Evolutionary conservation across 306 rosid genomes (phyloP).

Genomic region (cucumber (Cucumis sativus)): Cucumber_9930_V3 NC_026655.2:16943001-16943500

Average conservation of each 20-base stretch:
- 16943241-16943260: not conserved
- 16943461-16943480: not conserved
- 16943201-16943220: not conserved
- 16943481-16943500: not conserved
- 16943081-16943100: not conserved
- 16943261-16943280: conserved; percentile 92
- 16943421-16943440: not conserved
- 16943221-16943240: not conserved
- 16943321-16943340: conserved; percentile 79
- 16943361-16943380: conserved; percentile 65
- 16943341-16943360: conserved; percentile 57
- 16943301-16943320: conserved; percentile 99
- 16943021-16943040: not conserved
- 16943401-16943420: not conserved
- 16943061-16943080: not conserved
- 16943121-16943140: not conserved
- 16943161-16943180: not conserved
- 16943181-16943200: not conserved
- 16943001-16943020: not conserved
- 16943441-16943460: not conserved
- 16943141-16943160: not conserved
- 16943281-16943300: conserved; percentile 88
- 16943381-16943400: conserved; percentile 72
- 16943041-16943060: not conserved
- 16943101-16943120: not conserved